Evolutionary conservation across 2,329 filamentous ascomycete species (phyloP).

Genomic region (Hypoxylon sp.): DNA sequence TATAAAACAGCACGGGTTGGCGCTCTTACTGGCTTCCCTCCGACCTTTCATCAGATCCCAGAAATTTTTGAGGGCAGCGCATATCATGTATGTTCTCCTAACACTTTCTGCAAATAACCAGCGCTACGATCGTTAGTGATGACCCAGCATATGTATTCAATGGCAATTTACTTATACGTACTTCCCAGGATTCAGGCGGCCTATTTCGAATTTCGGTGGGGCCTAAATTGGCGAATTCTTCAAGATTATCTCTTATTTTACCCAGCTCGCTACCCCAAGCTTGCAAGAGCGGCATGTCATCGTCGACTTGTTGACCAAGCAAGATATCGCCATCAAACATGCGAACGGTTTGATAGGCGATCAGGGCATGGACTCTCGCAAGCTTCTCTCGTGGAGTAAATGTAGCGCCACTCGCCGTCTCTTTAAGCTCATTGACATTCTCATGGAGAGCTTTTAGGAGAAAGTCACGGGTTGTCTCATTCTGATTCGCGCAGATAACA

Average conservation of each 20-base stretch:
- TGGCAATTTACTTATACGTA: conserved; percentile 28
- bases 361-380: conserved; percentile 61
- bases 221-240: conserved; percentile 49
- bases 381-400: conserved; percentile 58
- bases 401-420: conserved; percentile 50
- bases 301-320: conserved; percentile 59
- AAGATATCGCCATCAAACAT: conserved; percentile 62
- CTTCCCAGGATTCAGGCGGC: conserved; percentile 62
- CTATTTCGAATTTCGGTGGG: conserved; percentile 49
- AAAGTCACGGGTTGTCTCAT: conserved; percentile 57
- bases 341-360: conserved; percentile 60
- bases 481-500: conserved; percentile 58
- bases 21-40: conserved; percentile 45
- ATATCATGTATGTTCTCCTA: conserved; percentile 58
- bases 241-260: conserved; percentile 55
- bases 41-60: conserved; percentile 52
- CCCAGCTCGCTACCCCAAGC: conserved; percentile 58
- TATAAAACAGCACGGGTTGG: background rate
- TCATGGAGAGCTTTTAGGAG: conserved; percentile 59
- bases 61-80: conserved; percentile 54
- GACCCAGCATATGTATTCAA: background rate
- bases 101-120: conserved; percentile 62
- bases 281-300: conserved; percentile 56
- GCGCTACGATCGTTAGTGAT: conserved; percentile 37
- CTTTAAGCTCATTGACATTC: conserved; percentile 56